Conservation (phyloP, 2,329 filamentous ascomycete species). For the Coccinonectria pachysandricola region DNA sequence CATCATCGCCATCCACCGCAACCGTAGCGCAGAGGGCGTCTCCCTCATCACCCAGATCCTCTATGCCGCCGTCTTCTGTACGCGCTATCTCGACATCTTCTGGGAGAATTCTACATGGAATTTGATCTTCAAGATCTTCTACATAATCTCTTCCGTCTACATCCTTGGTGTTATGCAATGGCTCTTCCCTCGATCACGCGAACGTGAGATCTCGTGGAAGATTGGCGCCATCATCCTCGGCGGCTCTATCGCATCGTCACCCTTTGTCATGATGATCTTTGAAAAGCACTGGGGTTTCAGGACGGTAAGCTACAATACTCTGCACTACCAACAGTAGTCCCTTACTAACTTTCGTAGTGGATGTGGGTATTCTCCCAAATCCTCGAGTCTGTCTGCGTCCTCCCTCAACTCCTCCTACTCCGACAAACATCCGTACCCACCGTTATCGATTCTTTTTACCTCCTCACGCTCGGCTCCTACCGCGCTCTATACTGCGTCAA, state of each 20-base stretch:
- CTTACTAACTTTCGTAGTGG: constrained; percentile 40
- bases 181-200: constrained; percentile 75
- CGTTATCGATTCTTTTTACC: constrained; percentile 94
- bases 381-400: constrained; percentile 80
- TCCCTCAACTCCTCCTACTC: constrained; percentile 83
- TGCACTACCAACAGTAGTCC: neutral
- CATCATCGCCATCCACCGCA: constrained; percentile 81
- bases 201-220: constrained; percentile 90
- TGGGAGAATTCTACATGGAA: constrained; percentile 52
- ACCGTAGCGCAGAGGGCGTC: constrained; percentile 80
- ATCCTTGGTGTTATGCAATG: constrained; percentile 82
- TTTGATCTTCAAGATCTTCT: constrained; percentile 79
- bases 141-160: constrained; percentile 74
- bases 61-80: constrained; percentile 76
- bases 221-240: constrained; percentile 61
- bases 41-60: constrained; percentile 85
- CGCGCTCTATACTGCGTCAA: constrained; percentile 84
- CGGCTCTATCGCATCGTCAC: constrained; percentile 57
- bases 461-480: constrained; percentile 78
- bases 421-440: constrained; percentile 93
- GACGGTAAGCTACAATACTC: constrained; percentile 31
- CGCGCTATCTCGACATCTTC: constrained; percentile 81
- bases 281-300: constrained; percentile 39
- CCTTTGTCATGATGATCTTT: constrained; percentile 63
- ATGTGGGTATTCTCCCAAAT: constrained; percentile 85